Base-by-base conservation (phyloP, 371 early-diverging fungal genomes). In the Mucor irregularis region DNA sequence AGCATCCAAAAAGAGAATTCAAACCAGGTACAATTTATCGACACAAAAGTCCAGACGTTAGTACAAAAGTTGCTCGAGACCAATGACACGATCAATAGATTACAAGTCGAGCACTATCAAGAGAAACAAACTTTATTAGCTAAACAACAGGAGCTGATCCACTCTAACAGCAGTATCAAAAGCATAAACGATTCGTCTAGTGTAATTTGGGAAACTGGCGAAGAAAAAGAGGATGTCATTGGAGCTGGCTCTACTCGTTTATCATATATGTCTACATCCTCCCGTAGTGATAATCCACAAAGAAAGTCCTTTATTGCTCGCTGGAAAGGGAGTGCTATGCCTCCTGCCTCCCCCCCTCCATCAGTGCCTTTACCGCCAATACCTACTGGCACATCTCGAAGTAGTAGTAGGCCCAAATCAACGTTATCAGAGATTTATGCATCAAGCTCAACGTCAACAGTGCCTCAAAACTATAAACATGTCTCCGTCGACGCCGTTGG, bases 281-380 rank as follows among this genome's bases (percentile, higher is more conserved):
- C n/a, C 7, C 52, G 40, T 5, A 50, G 14, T 28, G 22, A 21
- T 16, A 16, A 4, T 4, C 26, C 19, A 16, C 26, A 42, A 17
- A 26, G 48, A 30, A 53, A 42, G 43, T 58, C 55, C 0, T 37
- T 50, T n/a, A 30, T 56, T 33, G 42, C 60, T 35, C 51, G 56
- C 11, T 66, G 61, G 62, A 61, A 61, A 21, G 62, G 61, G 3
- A 40, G n/a, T 21, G 11, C 35, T 6, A 17, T 61, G 22, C 66
- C 66, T 21, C 66, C 66, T 1, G 61, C 66, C 14, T 56, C 66
- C 13, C 66, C 66, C 13, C 66, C 66, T 22, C 66, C 66, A 17
- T 60, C 61, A 1, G 14, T 49, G 3, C 66, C 66, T 29, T 19
- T 66, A 11, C 66, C 66, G 7, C 66, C 66, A n/a, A 54, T 66